Base-by-base conservation (phyloP, 305 asterid genomes). In the Solanum hybrid region DNA sequence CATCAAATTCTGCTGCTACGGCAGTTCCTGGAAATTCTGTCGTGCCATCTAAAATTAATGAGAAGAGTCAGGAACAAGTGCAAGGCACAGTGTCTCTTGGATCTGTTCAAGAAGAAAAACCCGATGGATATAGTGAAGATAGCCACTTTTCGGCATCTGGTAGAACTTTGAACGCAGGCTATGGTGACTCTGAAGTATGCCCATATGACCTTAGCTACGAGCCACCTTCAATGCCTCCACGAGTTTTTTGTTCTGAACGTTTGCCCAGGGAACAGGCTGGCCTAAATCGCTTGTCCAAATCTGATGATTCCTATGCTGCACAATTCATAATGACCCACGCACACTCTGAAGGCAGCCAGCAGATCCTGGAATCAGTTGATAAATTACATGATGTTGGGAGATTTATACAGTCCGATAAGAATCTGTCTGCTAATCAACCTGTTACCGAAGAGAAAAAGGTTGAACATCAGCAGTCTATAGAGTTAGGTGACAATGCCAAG, bases 211-310 rank as follows among this genome's bases (percentile, higher is more conserved):
- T 91, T 81, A 92, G 90, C 93, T 90, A 90, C 56, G 98, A 95
- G 91, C 91, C 93, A 79, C 93, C 91, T 85, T 77, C 92, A 89
- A 93, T 89, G 91, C 94, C 99, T 90, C 98, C 93, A 82, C 94
- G 95, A 75, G 37, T 90, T 79, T 97, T 94, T 88, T 96, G 89
- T 82, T 97, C 99, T 51, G 99, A 95, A 92, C 89, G 97, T 87
- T 89, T 95, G 77, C 98, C 91, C 64, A 91, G 98, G 79, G 98
- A 95, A 75, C 98, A 93, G 89, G 90, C 95, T 89, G 97, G 94
- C 88, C 92, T 93, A 69, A 94, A 89, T 92, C 97, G 98, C 85
- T 92, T 92, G 92, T 94, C 95, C 89, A 97, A 94, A 90, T 97
- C 99, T 85, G 95, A 96, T 86, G 98, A 97, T 93, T 94, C 96